Percentiles rank a stretch among this genome's conserved stretches.
phyloP scores from a whole-genome alignment of 139 green algal genomes.

The Deuterostichococcus epilithicus region DNA sequence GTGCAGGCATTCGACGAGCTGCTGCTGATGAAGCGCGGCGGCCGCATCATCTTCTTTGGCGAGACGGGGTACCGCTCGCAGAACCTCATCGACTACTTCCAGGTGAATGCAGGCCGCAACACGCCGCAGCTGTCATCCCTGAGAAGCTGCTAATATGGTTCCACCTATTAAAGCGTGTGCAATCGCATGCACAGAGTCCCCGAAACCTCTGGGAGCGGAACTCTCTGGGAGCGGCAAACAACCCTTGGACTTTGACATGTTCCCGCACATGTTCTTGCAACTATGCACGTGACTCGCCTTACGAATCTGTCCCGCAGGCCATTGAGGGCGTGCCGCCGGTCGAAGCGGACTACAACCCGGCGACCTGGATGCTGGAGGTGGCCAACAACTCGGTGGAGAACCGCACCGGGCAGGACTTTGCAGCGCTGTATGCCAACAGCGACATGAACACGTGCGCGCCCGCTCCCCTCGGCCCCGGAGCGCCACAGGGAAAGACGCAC shows the following conservation, averaged over 20 bases:
- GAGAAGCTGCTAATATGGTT: constrained; percentile 62
- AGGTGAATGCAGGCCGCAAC: constrained; percentile 4
- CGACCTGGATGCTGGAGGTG: constrained; percentile 47
- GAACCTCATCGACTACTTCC: constrained; percentile 41
- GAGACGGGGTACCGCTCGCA: constrained; percentile 25
- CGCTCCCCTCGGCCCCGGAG: neutral
- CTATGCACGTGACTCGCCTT: too few species aligned
- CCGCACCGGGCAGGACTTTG: constrained; percentile 8
- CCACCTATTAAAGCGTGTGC: neutral
- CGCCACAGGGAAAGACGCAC: neutral
- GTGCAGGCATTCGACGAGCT: constrained; percentile 43
- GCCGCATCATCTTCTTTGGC: constrained; percentile 50
- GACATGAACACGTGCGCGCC: neutral
- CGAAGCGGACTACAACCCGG: constrained; percentile 29
- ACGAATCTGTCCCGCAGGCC: neutral
- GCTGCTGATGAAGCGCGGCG: constrained; percentile 57
- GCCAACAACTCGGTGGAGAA: constrained; percentile 8
- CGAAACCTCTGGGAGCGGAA: neutral
- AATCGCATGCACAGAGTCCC: too few species aligned
- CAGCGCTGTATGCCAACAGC: neutral
- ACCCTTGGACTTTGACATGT: too few species aligned
- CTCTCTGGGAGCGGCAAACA: neutral
- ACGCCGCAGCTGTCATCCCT: constrained; percentile 49
- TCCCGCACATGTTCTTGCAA: too few species aligned
- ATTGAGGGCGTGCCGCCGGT: constrained; percentile 31